phyloP scores from a whole-genome alignment of 2,329 filamentous ascomycete species.

The Epichloe gansuensis region DNA sequence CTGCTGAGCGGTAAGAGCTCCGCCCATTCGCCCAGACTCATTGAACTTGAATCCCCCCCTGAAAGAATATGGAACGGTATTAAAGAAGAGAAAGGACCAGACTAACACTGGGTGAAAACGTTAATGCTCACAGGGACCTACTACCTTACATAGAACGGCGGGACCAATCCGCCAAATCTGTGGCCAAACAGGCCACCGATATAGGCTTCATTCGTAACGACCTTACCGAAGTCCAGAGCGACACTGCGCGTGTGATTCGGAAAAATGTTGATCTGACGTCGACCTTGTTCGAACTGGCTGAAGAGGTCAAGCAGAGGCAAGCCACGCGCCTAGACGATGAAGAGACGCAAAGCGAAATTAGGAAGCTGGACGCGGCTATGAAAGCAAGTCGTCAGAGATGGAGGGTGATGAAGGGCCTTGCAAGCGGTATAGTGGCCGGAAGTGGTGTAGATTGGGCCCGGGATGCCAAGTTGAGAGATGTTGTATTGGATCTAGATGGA shows the following conservation, averaged over 20 bases:
- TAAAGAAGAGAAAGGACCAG: neutral
- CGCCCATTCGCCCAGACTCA: neutral
- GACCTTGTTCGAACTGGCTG: conserved; percentile 49
- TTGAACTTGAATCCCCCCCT: too few species aligned
- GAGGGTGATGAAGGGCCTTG: conserved; percentile 64
- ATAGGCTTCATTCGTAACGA: conserved; percentile 37
- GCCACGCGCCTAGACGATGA: conserved; percentile 41
- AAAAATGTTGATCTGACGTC: conserved; percentile 51
- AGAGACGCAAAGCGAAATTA: conserved; percentile 40
- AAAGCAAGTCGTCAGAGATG: conserved; percentile 52
- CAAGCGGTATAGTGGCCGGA: conserved; percentile 66
- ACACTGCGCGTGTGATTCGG: conserved; percentile 41
- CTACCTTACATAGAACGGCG: conserved; percentile 52
- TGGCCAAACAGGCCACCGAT: conserved; percentile 45
- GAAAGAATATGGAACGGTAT: neutral
- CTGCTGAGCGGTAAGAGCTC: conserved; percentile 50
- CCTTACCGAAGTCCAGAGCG: conserved; percentile 43
- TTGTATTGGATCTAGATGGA: conserved; percentile 56
- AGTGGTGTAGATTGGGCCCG: conserved; percentile 74
- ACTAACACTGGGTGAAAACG: neutral
- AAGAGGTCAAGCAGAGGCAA: conserved; percentile 39
- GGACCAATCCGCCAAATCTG: conserved; percentile 50
- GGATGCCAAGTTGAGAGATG: conserved; percentile 51
- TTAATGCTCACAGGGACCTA: conserved; percentile 40
- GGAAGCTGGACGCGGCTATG: conserved; percentile 44